A percentile compares a stretch with the other conserved stretches of the same genome.
Conservation (phyloP, 1,139 yeast genomes). For the Scheffersomyces segobiensis region DNA sequence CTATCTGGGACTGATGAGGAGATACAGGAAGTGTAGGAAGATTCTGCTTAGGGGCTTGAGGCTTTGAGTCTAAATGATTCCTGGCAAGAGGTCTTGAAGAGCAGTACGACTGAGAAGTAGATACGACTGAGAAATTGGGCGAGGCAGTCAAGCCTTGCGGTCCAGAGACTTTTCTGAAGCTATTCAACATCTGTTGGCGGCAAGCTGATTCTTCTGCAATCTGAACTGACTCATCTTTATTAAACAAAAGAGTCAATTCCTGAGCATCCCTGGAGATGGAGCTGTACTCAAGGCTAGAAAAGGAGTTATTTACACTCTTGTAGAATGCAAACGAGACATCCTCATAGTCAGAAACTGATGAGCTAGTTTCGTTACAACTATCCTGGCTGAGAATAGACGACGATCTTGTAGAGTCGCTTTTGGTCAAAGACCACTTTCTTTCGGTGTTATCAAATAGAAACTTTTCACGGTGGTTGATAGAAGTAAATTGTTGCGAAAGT, state of each 20-base stretch:
- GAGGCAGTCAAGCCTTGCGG: conserved; percentile 3
- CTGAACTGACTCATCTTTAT: conserved; percentile 33
- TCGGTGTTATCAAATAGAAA: conserved; percentile 21
- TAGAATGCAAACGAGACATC: conserved; percentile 3
- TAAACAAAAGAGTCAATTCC: conserved; percentile 43
- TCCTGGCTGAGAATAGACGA: conserved; percentile 41
- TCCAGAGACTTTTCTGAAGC: conserved; percentile 20
- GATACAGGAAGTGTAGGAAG: conserved; percentile 2
- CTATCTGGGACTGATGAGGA: conserved; percentile 2
- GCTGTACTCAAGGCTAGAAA: conserved; percentile 19
- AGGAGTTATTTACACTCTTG: background rate
- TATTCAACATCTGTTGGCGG: conserved; percentile 30
- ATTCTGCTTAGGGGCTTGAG: background rate
- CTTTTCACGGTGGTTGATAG: conserved; percentile 28
- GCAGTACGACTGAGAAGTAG: background rate
- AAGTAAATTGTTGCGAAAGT: conserved; percentile 49
- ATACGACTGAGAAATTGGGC: background rate
- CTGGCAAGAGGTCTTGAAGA: background rate
- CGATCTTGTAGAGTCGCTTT: conserved; percentile 41
- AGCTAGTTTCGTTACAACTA: conserved; percentile 11
- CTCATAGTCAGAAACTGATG: conserved; percentile 12
- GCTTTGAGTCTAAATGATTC: background rate
- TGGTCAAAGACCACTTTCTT: conserved; percentile 20
- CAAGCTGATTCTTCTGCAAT: conserved; percentile 40
- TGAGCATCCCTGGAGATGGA: conserved; percentile 48